These are phyloP conservation scores for Cladosporium oxysporum DNA, from an alignment of 2,329 filamentous ascomycete species.

Conservation along the genomic window DNA sequence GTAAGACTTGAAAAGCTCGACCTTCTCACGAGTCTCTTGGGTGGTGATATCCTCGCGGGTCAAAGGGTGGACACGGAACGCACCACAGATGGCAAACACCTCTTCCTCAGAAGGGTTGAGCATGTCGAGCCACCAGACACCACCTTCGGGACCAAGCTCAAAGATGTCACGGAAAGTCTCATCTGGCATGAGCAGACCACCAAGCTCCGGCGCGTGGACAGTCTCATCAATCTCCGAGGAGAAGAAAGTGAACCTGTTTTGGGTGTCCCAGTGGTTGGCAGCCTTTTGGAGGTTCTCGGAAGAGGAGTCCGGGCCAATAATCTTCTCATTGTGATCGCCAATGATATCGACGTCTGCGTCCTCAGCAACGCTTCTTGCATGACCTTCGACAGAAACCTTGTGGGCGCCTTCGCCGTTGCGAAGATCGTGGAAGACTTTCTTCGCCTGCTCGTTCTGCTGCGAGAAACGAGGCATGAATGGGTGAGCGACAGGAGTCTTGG, in stretches of 20 bases:
- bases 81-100: constrained; percentile 82
- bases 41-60: constrained; percentile 96
- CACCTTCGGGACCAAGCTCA: constrained; percentile 66
- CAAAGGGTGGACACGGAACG: constrained; percentile 92
- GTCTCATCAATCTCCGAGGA: constrained; percentile 93
- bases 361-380: constrained; percentile 36
- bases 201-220: constrained; percentile 85
- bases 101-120: constrained; percentile 88
- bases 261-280: constrained; percentile 36
- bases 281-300: constrained; percentile 30
- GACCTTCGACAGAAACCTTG: constrained; percentile 27
- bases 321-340: constrained; percentile 48
- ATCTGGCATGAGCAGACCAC: constrained; percentile 83
- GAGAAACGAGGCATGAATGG: constrained; percentile 39
- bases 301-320: constrained; percentile 37
- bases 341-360: constrained; percentile 33
- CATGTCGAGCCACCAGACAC: constrained; percentile 99
- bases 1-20: constrained; percentile 95
- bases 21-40: constrained; percentile 95
- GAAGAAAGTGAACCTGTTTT: constrained; percentile 93
- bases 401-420: constrained; percentile 40
- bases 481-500: constrained; percentile 49
- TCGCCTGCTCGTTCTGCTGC: constrained; percentile 28
- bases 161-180: constrained; percentile 91
- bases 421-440: constrained; percentile 63